Percentiles rank a stretch among this genome's conserved stretches.
Evolutionary conservation across 2,329 filamentous ascomycete species (phyloP).

Genomic region (Colletotrichum sp.): DNA sequence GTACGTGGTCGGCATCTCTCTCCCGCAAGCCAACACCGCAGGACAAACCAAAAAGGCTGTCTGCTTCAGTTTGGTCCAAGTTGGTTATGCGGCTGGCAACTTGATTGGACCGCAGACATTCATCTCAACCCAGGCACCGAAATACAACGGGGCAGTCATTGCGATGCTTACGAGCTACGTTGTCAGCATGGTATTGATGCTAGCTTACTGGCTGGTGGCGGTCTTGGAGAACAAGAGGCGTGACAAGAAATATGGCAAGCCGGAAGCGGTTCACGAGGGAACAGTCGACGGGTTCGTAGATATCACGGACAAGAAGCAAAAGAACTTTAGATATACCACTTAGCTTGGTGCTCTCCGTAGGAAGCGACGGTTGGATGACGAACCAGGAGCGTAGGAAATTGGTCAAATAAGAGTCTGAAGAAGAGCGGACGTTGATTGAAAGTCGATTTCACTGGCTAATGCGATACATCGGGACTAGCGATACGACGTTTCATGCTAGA

Average conservation of each 20-base stretch:
- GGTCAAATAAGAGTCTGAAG: background rate
- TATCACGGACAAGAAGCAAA: background rate
- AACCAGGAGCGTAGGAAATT: background rate
- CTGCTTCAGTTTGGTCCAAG: constrained; percentile 48
- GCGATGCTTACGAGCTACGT: constrained; percentile 22
- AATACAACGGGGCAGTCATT: constrained; percentile 34
- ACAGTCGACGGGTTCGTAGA: background rate
- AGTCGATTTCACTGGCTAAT: background rate
- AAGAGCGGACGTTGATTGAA: background rate
- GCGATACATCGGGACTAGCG: background rate
- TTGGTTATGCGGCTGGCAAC: constrained; percentile 46
- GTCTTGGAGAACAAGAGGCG: background rate
- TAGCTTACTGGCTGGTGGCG: background rate
- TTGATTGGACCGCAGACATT: constrained; percentile 47
- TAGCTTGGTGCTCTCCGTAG: background rate
- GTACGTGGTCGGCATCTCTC: background rate
- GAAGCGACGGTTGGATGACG: background rate
- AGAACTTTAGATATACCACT: background rate
- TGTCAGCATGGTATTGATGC: background rate
- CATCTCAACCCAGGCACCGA: constrained; percentile 33
- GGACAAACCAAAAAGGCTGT: constrained; percentile 46
- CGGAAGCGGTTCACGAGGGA: background rate
- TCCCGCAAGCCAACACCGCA: constrained; percentile 32
- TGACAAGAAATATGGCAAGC: background rate
- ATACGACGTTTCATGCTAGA: background rate